These are phyloP conservation scores for Pythium apleroticum DNA, from an alignment of 352 stramenopile species.

Conservation along the genomic window DNA sequence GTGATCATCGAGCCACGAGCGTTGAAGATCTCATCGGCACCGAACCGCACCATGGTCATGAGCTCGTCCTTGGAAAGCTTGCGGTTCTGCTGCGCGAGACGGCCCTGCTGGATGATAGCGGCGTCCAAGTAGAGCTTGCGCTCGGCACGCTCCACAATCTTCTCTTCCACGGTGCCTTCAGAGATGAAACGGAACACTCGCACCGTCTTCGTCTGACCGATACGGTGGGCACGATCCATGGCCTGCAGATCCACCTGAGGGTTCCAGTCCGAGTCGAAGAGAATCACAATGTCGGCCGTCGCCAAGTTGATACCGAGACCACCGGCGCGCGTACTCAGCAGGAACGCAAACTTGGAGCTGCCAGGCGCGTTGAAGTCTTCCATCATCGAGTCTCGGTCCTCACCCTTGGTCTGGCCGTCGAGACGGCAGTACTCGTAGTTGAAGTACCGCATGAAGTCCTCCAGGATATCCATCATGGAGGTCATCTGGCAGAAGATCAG, in stretches of 20 bases:
- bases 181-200: slow-evolving; percentile 99
- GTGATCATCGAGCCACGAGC: slow-evolving; percentile 87
- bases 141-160: slow-evolving; percentile 97
- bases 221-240: slow-evolving; percentile 97
- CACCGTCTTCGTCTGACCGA: slow-evolving; percentile 98
- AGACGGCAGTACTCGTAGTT: slow-evolving; percentile 84
- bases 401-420: slow-evolving; percentile 82
- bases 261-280: slow-evolving; percentile 99
- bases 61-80: slow-evolving; percentile 97
- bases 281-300: slow-evolving; percentile 98
- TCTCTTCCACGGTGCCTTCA: slow-evolving; percentile 98
- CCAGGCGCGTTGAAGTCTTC: slow-evolving; percentile 97
- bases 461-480: slow-evolving; percentile 98
- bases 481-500: slow-evolving; percentile 99
- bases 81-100: slow-evolving; percentile 92
- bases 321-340: slow-evolving; percentile 96
- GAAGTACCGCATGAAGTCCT: slow-evolving; percentile 97
- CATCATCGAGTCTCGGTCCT: slow-evolving; percentile 92
- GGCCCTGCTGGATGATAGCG: slow-evolving; percentile 98
- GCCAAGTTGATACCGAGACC: slow-evolving; percentile 98
- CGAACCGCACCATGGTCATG: slow-evolving; percentile 95
- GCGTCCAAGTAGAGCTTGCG: slow-evolving; percentile 99
- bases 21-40: slow-evolving; percentile 89
- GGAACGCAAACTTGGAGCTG: slow-evolving; percentile 96
- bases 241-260: slow-evolving; percentile 98